Conservation (phyloP, 129 eudicot genomes). For the Flaveria bidentis region DNA sequence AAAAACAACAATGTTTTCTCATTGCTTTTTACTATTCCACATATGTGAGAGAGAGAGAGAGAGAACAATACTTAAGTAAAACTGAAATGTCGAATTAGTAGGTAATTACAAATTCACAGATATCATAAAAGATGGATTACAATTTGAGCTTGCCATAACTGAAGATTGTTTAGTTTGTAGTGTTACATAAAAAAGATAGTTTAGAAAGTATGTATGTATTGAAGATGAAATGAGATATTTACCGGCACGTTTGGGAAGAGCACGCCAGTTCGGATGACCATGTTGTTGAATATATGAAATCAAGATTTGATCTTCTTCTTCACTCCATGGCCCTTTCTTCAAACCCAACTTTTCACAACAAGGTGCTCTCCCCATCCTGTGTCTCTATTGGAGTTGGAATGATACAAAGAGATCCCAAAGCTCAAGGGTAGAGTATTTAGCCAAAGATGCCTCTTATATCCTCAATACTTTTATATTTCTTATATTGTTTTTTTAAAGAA, state of each 20-base stretch:
- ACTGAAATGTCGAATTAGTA: no score
- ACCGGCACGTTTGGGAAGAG: slow-evolving; percentile 85
- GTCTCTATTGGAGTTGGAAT: slow-evolving; percentile 1
- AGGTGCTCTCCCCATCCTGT: slow-evolving; percentile 76
- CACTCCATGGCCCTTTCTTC: slow-evolving; percentile 87
- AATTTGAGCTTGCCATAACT: not conserved
- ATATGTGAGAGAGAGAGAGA: no score
- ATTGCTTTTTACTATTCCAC: no score
- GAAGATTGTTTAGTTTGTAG: no score
- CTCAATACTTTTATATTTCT: not conserved
- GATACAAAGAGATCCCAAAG: slow-evolving; percentile 23
- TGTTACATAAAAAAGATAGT: not conserved
- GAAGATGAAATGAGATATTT: slow-evolving; percentile 19
- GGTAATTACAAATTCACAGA: no score
- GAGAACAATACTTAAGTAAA: no score
- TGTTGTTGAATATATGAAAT: slow-evolving; percentile 50
- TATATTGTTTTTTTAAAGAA: not conserved
- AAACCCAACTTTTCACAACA: slow-evolving; percentile 84
- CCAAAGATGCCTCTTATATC: slow-evolving; percentile 32
- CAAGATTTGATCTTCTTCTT: slow-evolving; percentile 65
- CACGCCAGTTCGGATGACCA: slow-evolving; percentile 83
- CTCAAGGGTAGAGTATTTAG: slow-evolving; percentile 20
- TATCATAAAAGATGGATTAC: not conserved
- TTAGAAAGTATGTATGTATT: not conserved
- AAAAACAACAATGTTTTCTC: no score